A percentile compares a stretch with the other conserved stretches of the same genome.
These are phyloP conservation scores for Berkeleyomyces basicola DNA, from an alignment of 2,329 filamentous ascomycete species.

Conservation along the genomic window DNA sequence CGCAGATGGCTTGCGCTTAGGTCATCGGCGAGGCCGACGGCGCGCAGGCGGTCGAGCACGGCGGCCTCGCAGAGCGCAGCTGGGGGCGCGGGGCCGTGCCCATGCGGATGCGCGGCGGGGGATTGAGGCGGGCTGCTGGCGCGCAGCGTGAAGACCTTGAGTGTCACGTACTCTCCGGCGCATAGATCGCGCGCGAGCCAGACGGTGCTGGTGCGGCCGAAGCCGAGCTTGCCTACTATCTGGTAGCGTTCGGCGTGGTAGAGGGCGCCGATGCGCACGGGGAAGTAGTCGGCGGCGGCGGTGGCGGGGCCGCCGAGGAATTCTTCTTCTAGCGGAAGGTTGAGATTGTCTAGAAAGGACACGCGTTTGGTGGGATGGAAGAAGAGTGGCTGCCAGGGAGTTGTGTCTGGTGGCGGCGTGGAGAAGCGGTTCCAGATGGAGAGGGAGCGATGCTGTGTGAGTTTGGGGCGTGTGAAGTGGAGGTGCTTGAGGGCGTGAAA, in stretches of 20 bases:
- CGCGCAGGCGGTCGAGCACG: not conserved
- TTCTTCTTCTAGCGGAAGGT: not conserved
- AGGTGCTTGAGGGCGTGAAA: not conserved
- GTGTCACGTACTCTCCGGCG: not conserved
- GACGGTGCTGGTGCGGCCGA: slow-evolving; percentile 2
- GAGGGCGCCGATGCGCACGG: not conserved
- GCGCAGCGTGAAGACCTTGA: not conserved
- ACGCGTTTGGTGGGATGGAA: slow-evolving; percentile 4
- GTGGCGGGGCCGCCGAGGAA: not conserved
- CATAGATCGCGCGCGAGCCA: not conserved
- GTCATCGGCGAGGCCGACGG: not conserved
- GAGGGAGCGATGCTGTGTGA: not conserved
- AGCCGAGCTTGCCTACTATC: not conserved
- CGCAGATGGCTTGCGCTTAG: not conserved
- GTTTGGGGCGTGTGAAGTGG: not conserved
- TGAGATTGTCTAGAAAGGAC: not conserved
- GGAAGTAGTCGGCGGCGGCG: slow-evolving; percentile 1
- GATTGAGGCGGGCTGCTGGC: not conserved
- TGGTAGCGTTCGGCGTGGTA: not conserved
- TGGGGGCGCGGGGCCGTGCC: not conserved
- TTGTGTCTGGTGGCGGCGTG: not conserved
- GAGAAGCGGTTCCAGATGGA: not conserved
- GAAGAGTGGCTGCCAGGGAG: not conserved
- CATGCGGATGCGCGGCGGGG: not conserved
- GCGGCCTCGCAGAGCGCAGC: not conserved